Base-by-base conservation (phyloP, 495 filamentous ascomycete species). In the Aspergillus campestris region DNA sequence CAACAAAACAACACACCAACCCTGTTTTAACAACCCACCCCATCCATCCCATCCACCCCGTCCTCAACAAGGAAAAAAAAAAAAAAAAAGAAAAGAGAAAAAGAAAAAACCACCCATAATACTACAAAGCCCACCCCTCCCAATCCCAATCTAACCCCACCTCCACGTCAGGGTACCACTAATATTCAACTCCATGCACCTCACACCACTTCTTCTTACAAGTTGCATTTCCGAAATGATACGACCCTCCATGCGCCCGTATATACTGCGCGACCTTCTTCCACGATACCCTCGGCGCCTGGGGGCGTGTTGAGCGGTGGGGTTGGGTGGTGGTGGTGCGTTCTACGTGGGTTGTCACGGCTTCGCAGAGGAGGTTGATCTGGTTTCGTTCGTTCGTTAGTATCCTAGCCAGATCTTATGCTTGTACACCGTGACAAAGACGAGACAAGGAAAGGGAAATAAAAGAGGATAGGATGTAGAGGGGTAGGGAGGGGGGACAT, bases 171-270 rank as follows among this genome's bases (percentile, higher is more conserved):
- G n/a, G n/a, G n/a, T n/a, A 24, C 8, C 15, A 13, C 55, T 43
- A 58, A 10, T 46, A 13, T n/a, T 36, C 48, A 28, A 63, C 44
- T 3, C 43, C 42, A 45, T 66, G 53, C 10, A 70, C 53, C 45
- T 69, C 65, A 41, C 60, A 70, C 66, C 66, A 96, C 57, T 88
- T 86, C 71, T 87, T 94, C 60, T 88, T 87, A 56, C 86, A 91
- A 0, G 89, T 95, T 3, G 86, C 80, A 60, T 89, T 82, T 1
- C 87, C 89, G 61, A 95, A 96, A 37, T 72, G 76, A 59, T 95
- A 95, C 3, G 80, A 83, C 0, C 87, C 89, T 11, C 88, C 90
- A 47, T 84, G 58, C 1, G 56, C 54, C 44, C 63, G 63, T 37
- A 96, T 92, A 47, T 85, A 83, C 48, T 86, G 74, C 1, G 81